Evolutionary conservation across 495 filamentous ascomycete species (phyloP).

Genomic region (Penicillium silybi): DNA sequence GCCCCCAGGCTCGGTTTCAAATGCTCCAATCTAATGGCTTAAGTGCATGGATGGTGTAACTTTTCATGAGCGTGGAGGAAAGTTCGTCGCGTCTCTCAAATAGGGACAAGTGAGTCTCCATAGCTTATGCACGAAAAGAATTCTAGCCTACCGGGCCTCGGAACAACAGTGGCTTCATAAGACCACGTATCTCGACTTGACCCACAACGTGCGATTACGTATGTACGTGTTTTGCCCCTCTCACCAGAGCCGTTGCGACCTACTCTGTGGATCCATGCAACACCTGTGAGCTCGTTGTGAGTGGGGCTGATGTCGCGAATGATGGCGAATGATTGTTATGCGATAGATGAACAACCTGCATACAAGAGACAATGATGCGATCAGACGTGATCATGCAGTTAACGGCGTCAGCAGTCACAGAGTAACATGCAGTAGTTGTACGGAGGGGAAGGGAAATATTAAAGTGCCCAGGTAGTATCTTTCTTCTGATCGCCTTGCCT

Average conservation of each 20-base stretch:
- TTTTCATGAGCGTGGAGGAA: not conserved
- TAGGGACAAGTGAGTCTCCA: not conserved
- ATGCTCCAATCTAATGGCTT: not conserved
- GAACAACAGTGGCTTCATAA: not conserved
- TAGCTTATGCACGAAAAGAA: not conserved
- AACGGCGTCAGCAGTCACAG: not conserved
- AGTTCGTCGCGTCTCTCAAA: not conserved
- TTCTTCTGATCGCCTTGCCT: not conserved
- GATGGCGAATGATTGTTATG: constrained; percentile 1
- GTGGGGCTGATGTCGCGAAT: constrained; percentile 18
- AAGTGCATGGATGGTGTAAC: not conserved
- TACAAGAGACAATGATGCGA: constrained; percentile 8
- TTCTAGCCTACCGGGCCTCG: not conserved
- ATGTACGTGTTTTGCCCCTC: not conserved
- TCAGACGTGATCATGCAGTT: not conserved
- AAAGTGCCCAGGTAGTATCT: not conserved
- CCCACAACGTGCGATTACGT: not conserved
- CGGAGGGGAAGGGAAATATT: not conserved
- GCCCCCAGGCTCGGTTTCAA: not conserved
- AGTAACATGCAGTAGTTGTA: not conserved
- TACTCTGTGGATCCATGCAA: not conserved
- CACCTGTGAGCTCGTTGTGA: constrained; percentile 1
- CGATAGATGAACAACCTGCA: constrained; percentile 1
- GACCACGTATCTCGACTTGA: not conserved
- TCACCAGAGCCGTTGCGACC: not conserved